Evolutionary conservation across 805 yeast species (phyloP), one percentile per base, ranked within the genome.

Genomic region (Soucietia sequanensis): DNA sequence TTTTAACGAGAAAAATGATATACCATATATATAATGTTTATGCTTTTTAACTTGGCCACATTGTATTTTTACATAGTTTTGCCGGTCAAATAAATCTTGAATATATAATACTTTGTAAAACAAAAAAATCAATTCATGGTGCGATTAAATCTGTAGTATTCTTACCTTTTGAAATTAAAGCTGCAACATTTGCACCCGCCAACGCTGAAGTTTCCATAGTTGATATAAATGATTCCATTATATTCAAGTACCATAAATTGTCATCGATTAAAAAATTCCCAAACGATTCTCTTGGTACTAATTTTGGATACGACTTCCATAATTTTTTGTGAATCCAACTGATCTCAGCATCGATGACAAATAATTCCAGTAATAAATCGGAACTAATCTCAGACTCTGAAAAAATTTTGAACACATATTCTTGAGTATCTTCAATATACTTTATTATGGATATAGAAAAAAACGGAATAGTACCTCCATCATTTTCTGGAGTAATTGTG

Each of bases 201-300:
- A 74, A 44, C 1, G 76, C 69, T 10, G 69, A 56, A 0, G 80
- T 72, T 41, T 74, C 80, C 78, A 74, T 70, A 0, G 78, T 74
- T 36, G 75, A 68, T 33, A 71, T 59, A 27, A 74, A 64, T 6
- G 59, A 50, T 40, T 74, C 80, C 54, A 74, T 70, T 1, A 62
- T 54, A 40, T 68, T 70, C 40, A 70, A 44, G 37, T 70, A 71
- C 66, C 68, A 73, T 7, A 72, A 39, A 1, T 58, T 59, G 3
- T 41, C 44, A 5, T 44, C 59, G 4, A 68, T 31, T 18, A 54
- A 46, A 26, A 68, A 59, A 14, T 43, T 45, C 10, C 51, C 50
- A 30, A 65, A 60, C 3, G 44, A 23, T 4, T 22, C 24, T 1
- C 46, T 40, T 2, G 76, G 67, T 2, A 9, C 41, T 24, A 72